phyloP scores from a whole-genome alignment of 2,329 filamentous ascomycete species.

The Chaetomiaceae sp. region DNA sequence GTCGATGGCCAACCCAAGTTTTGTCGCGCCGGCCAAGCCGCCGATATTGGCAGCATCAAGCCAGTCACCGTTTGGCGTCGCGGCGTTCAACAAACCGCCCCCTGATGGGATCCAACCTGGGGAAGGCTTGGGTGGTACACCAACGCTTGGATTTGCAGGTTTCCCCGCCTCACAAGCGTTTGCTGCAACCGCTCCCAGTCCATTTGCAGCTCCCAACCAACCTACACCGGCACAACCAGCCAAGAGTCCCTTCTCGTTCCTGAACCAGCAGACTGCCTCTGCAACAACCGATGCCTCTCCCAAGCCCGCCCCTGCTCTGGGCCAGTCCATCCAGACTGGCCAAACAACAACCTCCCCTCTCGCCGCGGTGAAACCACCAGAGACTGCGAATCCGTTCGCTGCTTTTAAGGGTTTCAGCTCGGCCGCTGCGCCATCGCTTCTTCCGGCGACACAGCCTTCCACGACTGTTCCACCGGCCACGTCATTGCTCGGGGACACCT shows the following conservation, averaged over 20 bases:
- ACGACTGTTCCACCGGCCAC: not conserved
- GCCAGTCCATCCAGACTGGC: not conserved
- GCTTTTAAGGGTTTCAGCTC: not conserved
- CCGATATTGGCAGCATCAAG: not conserved
- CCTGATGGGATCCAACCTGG: not conserved
- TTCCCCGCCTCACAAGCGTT: not conserved
- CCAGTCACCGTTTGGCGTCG: not conserved
- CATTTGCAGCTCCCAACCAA: slow-evolving; percentile 2
- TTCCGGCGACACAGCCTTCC: not conserved
- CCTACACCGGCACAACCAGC: slow-evolving; percentile 2
- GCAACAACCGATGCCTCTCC: not conserved
- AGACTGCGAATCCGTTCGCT: not conserved
- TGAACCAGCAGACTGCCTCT: not conserved
- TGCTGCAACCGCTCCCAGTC: not conserved
- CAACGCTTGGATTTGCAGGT: not conserved
- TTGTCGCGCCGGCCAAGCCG: not conserved
- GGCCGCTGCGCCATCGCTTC: not conserved
- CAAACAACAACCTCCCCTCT: not conserved
- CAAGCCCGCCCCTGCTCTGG: not conserved
- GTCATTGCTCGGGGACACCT: not conserved
- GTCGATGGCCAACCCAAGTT: not conserved
- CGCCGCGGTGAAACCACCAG: not conserved
- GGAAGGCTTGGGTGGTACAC: not conserved
- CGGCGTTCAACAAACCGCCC: not conserved
- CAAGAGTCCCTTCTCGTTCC: slow-evolving; percentile 11